Evolutionary conservation across 2,329 filamentous ascomycete species (phyloP).

Genomic region (Talaromyces sp.): DNA sequence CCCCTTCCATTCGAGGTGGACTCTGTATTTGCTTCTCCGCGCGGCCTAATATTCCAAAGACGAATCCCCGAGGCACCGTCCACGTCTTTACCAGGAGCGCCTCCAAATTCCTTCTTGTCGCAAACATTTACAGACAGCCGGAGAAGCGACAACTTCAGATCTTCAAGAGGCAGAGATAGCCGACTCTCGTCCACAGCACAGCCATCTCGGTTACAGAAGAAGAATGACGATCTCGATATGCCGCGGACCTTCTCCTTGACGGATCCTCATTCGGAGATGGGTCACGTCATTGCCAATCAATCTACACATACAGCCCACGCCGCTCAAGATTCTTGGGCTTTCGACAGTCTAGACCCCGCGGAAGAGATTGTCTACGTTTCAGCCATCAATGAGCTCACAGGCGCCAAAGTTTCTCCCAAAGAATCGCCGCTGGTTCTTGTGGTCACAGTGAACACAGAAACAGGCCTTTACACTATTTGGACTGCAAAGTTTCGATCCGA

Average conservation of each 20-base stretch:
- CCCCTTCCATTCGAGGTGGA: conserved; percentile 95
- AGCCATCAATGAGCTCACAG: conserved; percentile 53
- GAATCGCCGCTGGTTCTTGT: conserved; percentile 65
- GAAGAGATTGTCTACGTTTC: conserved; percentile 87
- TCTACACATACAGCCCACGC: conserved; percentile 35
- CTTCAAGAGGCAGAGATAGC: conserved; percentile 36
- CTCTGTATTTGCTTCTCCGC: conserved; percentile 75
- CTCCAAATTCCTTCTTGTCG: conserved; percentile 79
- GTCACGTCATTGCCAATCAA: conserved; percentile 67
- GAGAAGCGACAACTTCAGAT: conserved; percentile 36
- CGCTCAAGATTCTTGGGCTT: conserved; percentile 31
- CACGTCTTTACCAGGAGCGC: conserved; percentile 51
- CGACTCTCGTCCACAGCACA: conserved; percentile 51
- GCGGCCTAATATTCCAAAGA: conserved; percentile 82
- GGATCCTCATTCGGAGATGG: conserved; percentile 82
- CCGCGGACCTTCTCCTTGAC: conserved; percentile 74
- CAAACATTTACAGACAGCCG: conserved; percentile 48
- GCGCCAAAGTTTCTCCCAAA: conserved; percentile 31
- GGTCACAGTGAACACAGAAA: conserved; percentile 76
- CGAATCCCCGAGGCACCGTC: conserved; percentile 54
- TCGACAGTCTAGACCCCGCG: conserved; percentile 66
- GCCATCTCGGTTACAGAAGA: conserved; percentile 56
- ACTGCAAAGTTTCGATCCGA: conserved; percentile 73
- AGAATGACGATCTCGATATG: conserved; percentile 57
- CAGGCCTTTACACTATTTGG: conserved; percentile 80